These are phyloP conservation scores for Suhomyces xylopsoci DNA, from an alignment of 805 yeast species.

Conservation along the genomic window DNA sequence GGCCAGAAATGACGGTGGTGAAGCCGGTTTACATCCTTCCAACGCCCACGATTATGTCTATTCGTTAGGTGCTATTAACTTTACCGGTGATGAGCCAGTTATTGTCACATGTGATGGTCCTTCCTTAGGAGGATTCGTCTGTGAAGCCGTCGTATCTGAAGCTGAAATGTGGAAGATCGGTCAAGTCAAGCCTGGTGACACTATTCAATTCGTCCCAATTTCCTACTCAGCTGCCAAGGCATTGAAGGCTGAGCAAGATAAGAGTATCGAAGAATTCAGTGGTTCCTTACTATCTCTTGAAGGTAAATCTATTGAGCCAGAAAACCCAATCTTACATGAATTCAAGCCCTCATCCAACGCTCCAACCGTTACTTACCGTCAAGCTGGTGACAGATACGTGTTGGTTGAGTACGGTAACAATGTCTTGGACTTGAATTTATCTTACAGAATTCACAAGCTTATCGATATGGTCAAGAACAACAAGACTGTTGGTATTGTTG, in stretches of 20 bases:
- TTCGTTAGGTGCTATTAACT: conserved; percentile 93
- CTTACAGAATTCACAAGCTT: conserved; percentile 82
- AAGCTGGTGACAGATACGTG: conserved; percentile 94
- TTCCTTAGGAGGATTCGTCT: conserved; percentile 94
- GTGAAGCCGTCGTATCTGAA: conserved; percentile 92
- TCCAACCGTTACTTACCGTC: conserved; percentile 83
- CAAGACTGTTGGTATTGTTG: conserved; percentile 76
- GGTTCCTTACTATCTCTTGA: conserved; percentile 41
- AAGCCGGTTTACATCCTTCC: conserved; percentile 98
- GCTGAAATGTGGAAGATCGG: conserved; percentile 99
- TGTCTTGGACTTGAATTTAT: conserved; percentile 75
- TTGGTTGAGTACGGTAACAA: conserved; percentile 92
- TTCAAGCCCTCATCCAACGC: conserved; percentile 46
- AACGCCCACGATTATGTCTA: conserved; percentile 97
- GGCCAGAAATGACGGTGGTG: conserved; percentile 97
- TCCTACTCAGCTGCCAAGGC: conserved; percentile 63
- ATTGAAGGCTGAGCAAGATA: conserved; percentile 62
- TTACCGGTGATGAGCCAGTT: conserved; percentile 98
- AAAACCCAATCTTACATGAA: conserved; percentile 67
- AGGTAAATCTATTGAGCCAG: conserved; percentile 36
- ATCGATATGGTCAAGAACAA: conserved; percentile 66
- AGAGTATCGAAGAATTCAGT: conserved; percentile 42
- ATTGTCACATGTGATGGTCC: conserved; percentile 97
- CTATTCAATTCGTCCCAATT: conserved; percentile 76
- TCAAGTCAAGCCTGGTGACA: conserved; percentile 93